Evolutionary conservation across 805 yeast genomes (phyloP).

Genomic region (Hanseniaspora pseudoguilliermondii): DNA sequence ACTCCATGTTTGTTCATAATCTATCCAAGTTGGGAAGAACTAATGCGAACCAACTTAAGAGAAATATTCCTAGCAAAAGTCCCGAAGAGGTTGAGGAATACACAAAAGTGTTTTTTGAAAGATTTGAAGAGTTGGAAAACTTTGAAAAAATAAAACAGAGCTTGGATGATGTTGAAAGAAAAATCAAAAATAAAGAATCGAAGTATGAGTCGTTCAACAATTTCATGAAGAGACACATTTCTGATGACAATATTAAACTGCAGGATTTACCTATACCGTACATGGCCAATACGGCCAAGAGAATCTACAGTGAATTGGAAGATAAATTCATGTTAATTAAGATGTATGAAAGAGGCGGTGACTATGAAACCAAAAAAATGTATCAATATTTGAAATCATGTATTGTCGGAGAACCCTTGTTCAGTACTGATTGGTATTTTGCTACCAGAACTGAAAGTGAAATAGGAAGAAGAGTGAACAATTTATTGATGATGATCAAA

Average conservation of each 20-base stretch:
- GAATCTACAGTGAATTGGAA: conserved; percentile 56
- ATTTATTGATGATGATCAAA: conserved; percentile 53
- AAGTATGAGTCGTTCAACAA: conserved; percentile 17
- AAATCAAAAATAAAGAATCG: conserved; percentile 43
- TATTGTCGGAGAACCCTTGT: conserved; percentile 43
- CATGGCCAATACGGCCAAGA: conserved; percentile 73
- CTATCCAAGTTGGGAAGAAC: conserved; percentile 55
- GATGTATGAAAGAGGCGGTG: conserved; percentile 53
- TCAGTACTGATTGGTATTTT: conserved; percentile 63
- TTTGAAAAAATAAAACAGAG: conserved; percentile 58
- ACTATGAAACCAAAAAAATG: conserved; percentile 36
- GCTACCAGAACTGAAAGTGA: conserved; percentile 62
- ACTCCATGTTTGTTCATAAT: conserved; percentile 56
- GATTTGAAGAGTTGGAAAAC: conserved; percentile 50
- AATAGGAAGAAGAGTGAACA: conserved; percentile 53
- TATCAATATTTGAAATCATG: conserved; percentile 56
- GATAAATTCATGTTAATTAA: conserved; percentile 53
- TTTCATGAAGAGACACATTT: conserved; percentile 41
- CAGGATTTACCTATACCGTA: conserved; percentile 53
- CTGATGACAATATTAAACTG: conserved; percentile 41
- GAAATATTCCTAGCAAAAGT: conserved; percentile 44
- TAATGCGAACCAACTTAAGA: conserved; percentile 37
- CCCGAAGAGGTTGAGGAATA: conserved; percentile 48
- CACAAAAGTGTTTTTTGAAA: conserved; percentile 50
- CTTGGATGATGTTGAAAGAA: conserved; percentile 59